phyloP scores from a whole-genome alignment of 371 early-diverging fungal genomes.

The Mucor circinelloides region DNA sequence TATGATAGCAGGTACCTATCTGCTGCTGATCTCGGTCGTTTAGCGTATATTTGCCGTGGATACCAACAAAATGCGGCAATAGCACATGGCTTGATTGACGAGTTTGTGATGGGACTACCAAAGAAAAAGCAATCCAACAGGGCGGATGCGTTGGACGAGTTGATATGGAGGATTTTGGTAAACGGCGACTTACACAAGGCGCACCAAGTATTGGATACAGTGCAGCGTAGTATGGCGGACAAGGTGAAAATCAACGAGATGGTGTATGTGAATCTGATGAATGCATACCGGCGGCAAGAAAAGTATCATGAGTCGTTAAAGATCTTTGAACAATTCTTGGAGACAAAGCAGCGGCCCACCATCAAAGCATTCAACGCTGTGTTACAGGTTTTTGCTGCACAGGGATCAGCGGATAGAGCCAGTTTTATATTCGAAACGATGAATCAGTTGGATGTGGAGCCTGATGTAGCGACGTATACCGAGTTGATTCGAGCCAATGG shows the following conservation, averaged over 20 bases:
- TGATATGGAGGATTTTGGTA: slow-evolving; percentile 27
- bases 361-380: slow-evolving; percentile 48
- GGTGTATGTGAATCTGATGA: slow-evolving; percentile 36
- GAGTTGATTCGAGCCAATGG: slow-evolving; percentile 51
- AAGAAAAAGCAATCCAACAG: slow-evolving; percentile 19
- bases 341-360: slow-evolving; percentile 35
- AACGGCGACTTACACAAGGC: slow-evolving; percentile 22
- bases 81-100: slow-evolving; percentile 21
- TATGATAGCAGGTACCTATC: slow-evolving; percentile 23
- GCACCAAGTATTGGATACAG: slow-evolving; percentile 14
- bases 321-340: slow-evolving; percentile 44
- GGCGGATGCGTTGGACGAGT: slow-evolving; percentile 30
- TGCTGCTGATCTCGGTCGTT: slow-evolving; percentile 25
- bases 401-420: slow-evolving; percentile 37
- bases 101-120: slow-evolving; percentile 17
- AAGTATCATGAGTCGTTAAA: slow-evolving; percentile 35
- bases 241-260: slow-evolving; percentile 22
- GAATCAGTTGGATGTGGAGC: slow-evolving; percentile 35
- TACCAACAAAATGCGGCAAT: slow-evolving; percentile 8
- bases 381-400: slow-evolving; percentile 49
- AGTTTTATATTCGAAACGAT: slow-evolving; percentile 39
- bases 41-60: slow-evolving; percentile 30
- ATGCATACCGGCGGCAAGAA: slow-evolving; percentile 23
- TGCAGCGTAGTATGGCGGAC: background rate
- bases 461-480: slow-evolving; percentile 52